Evolutionary conservation across 2,329 filamentous ascomycete species (phyloP).

Genomic region (Coniochaeta sp.): DNA sequence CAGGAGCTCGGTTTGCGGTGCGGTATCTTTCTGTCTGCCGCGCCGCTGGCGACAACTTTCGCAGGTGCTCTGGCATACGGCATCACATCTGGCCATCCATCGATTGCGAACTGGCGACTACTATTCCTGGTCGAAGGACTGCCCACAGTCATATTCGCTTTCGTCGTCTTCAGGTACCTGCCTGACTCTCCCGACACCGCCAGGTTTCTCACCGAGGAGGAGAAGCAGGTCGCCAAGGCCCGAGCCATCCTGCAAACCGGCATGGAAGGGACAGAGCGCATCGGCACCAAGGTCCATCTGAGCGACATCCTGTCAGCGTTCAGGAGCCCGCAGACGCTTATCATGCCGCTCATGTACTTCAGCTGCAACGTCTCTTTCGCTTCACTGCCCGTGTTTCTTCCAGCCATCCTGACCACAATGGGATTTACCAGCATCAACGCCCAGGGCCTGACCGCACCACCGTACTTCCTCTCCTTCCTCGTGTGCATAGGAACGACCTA

Average conservation of each 20-base stretch:
- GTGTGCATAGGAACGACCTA: slow-evolving; percentile 53
- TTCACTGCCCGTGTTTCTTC: slow-evolving; percentile 57
- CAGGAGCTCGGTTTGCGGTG: slow-evolving; percentile 62
- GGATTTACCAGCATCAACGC: slow-evolving; percentile 60
- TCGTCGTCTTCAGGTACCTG: slow-evolving; percentile 45
- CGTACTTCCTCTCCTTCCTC: slow-evolving; percentile 61
- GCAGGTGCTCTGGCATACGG: slow-evolving; percentile 57
- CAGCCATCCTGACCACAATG: slow-evolving; percentile 56
- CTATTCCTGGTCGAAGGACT: slow-evolving; percentile 59
- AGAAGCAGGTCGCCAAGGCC: slow-evolving; percentile 48
- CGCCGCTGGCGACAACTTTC: slow-evolving; percentile 60
- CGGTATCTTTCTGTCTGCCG: slow-evolving; percentile 62
- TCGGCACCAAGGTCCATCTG: slow-evolving; percentile 30
- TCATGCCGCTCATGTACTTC: slow-evolving; percentile 48
- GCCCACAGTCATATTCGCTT: slow-evolving; percentile 46
- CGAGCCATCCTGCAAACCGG: slow-evolving; percentile 46
- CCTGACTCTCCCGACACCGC: slow-evolving; percentile 45
- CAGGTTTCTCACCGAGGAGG: slow-evolving; percentile 46
- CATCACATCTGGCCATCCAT: slow-evolving; percentile 49
- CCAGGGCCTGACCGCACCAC: slow-evolving; percentile 65
- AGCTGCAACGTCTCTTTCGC: slow-evolving; percentile 58
- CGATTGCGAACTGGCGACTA: slow-evolving; percentile 56
- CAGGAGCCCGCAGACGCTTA: slow-evolving; percentile 39
- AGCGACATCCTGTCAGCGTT: slow-evolving; percentile 40
- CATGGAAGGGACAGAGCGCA: slow-evolving; percentile 36